Base-by-base conservation (phyloP, 208 protist species). In the Crithidia mellificae region DNA sequence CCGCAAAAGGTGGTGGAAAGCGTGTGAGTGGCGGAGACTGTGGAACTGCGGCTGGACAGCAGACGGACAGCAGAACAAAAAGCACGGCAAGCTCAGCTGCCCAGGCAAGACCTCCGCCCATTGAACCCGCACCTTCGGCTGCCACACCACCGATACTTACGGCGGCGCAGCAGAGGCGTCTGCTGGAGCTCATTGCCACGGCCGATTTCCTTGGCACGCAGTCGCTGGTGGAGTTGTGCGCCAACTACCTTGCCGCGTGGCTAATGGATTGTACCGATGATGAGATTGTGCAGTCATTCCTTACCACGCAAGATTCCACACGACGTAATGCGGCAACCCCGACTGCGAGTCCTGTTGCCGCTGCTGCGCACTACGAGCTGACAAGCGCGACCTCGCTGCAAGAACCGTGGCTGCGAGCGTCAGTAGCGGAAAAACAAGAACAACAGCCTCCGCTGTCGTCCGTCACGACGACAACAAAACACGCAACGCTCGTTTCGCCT, bases 161-260 rank as follows among this genome's bases (percentile, higher is more conserved):
- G 12, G 43, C 25, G 12, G 22, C 15, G 2, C 74, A 87, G 56
- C 84, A 90, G 62, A 51, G 63, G 6, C 43, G 49, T 25, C 43
- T 93, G n/a, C 68, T 90, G 53, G 81, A 90, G 61, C 76, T 93
- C 38, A 62, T 88, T 24, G 68, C 78, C 12, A 63, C 80, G 11
- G 87, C 81, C 4, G 84, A 89, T 59, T 93, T 75, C 49, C 29
- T 93, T 9, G 81, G 82, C 43, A 79, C 84, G 27, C 52, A 52
- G 27, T 70, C 59, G 17, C 63, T 93, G 32, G 67, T 65, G 39
- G 67, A 72, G 20, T 38, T 79, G 44, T 88, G 81, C 43, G 75
- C 70, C 19, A 65, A 68, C 14, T 85, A 88, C 51, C 68, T 93
- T 30, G 61, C 71, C n/a, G 80, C 75, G 49, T 85, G 87, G 64